Evolutionary conservation across 192 early-diverging fungal species (phyloP), one percentile per base, ranked within the genome.

Genomic region (Chytriomyces confervae): DNA sequence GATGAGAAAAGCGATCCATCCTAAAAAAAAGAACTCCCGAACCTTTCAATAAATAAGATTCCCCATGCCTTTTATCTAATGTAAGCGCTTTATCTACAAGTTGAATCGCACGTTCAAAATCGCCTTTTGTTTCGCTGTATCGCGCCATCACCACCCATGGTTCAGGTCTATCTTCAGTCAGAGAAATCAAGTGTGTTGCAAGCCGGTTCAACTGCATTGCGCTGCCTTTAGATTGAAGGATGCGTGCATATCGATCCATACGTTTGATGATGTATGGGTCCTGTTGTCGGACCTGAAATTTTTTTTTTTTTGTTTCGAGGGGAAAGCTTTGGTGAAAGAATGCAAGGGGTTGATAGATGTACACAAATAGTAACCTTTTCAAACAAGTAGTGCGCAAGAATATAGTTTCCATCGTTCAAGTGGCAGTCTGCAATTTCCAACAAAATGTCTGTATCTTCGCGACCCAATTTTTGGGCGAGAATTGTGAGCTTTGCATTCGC

Each of bases 191-290:
- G 6, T 71, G 51, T 50, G 69, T 45, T 16, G 67, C 69, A 18
- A 78, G 57, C 7, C 9, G 10, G 23, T 66, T 69, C 9, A 78
- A 45, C 50, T 70, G 50, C 36, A 66, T 36, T 1, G 29, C n/a
- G 13, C 10, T 57, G n/a, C 50, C 67, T 45, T 69, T 11, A 7
- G 11, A 10, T 62, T 70, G 69, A 23, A 78, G 48, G 20, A 78
- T 24, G 27, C 49, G 20, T 8, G 77, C 77, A 62, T 50, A 70
- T 29, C n/a, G 27, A 49, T 69, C 77, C 77, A 78, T 78, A 23
- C 20, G 27, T 29, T 69, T 50, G 57, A 61, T 23, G 44, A 47
- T 44, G 57, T 69, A 48, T 8, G 77, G 77, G 27, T 78, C 68
- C 10, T 23, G 43, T 61, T 49, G 66, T 11, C 77, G 66, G 23